Evolutionary conservation across 2,329 filamentous ascomycete species (phyloP).

Genomic region (Hypoxylon sp.): DNA sequence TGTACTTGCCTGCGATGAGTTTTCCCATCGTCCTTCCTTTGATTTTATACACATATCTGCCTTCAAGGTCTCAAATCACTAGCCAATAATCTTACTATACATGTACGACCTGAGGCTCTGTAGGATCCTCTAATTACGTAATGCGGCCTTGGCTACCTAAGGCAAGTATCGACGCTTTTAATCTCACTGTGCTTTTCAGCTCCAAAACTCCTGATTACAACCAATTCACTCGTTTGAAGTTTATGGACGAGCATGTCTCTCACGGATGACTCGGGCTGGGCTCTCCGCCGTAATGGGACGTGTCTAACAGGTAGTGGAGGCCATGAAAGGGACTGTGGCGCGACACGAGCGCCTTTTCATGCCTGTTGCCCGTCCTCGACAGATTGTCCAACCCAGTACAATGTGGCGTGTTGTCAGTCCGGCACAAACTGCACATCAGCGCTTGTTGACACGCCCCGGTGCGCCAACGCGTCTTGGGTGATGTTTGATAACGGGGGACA

Average conservation of each 20-base stretch:
- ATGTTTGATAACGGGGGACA: conserved; percentile 46
- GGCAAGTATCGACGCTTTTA: neutral
- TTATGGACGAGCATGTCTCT: neutral
- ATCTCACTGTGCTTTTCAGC: neutral
- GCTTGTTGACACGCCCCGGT: conserved; percentile 33
- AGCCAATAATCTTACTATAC: neutral
- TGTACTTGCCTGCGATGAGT: neutral
- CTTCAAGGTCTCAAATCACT: neutral
- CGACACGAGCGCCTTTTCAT: conserved; percentile 34
- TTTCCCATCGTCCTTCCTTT: neutral
- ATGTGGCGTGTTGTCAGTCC: conserved; percentile 33
- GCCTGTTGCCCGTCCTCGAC: conserved; percentile 46
- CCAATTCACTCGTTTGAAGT: neutral
- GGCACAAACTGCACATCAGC: conserved; percentile 41
- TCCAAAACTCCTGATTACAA: neutral
- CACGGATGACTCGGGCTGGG: conserved; percentile 34
- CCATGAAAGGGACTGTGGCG: conserved; percentile 36
- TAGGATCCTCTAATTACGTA: neutral
- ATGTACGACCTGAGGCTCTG: neutral
- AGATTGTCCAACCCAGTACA: conserved; percentile 33
- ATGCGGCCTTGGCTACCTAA: neutral
- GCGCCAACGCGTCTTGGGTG: conserved; percentile 44
- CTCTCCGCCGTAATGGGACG: conserved; percentile 42
- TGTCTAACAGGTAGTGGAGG: conserved; percentile 34
- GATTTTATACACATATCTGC: neutral